Evolutionary conservation across 805 yeast species (phyloP), one percentile per base, ranked within the genome.

Genomic region (Sugiyamaella smithiae): DNA sequence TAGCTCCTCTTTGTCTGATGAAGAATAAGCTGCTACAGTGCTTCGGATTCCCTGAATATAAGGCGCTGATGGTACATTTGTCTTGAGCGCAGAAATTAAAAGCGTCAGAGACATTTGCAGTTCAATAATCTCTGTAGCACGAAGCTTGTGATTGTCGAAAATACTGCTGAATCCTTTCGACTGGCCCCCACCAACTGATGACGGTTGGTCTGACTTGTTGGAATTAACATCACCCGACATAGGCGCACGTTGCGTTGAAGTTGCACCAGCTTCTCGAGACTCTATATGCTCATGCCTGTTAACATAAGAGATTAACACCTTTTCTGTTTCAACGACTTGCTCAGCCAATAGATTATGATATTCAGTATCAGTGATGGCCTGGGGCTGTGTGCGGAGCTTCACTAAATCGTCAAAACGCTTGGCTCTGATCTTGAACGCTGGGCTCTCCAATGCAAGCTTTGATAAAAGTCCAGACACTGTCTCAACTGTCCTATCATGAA

Each of bases 31-130:
- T 20, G 44, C 46, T n/a, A 59, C 35, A 16, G 57, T 43, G 19
- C 45, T 37, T 17, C 49, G 47, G 40, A 54, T 52, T 1, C 53
- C 50, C 42, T 58, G 50, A 12, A 58, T 49, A 43, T 65, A 66
- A 12, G 59, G 57, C 14, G 56, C 55, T 11, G 57, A 50, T 19
- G 17, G 56, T 59, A 16, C 51, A 43, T 14, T 59, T 19, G 36
- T n/a, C 19, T 53, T 49, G 20, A 57, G 45, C 1, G 57, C 60
- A 6, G 59, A 41, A n/a, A 55, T 45, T 8, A 59, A 38, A 11
- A 59, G 52, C 7, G 57, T 50, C 14, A 59, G 47, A 17, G 62
- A 52, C 45, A 58, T 35, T 46, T 46, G 62, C 33, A 46, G 55
- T 35, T 42, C 54, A 20, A 53, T 46, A 9, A 54, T 37, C 19